Evolutionary conservation across 2,329 filamentous ascomycete species (phyloP).

Genomic region (Scytalidium lignicola): DNA sequence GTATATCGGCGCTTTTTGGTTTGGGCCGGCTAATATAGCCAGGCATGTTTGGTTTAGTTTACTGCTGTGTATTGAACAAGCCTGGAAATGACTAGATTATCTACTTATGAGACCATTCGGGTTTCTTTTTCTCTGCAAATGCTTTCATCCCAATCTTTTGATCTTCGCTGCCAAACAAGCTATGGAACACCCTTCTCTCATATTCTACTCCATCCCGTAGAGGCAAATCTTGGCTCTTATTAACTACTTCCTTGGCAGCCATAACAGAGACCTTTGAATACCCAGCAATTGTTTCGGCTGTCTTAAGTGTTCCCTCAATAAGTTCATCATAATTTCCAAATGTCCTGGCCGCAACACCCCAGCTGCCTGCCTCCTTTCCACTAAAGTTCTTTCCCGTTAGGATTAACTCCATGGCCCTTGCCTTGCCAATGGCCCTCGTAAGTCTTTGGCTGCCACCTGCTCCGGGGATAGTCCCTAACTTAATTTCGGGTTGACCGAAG

Average conservation of each 20-base stretch:
- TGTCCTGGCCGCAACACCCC: slow-evolving; percentile 81
- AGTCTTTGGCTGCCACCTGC: slow-evolving; percentile 88
- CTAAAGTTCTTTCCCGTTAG: slow-evolving; percentile 80
- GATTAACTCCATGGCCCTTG: slow-evolving; percentile 85
- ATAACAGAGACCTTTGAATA: slow-evolving; percentile 84
- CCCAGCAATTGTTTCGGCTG: slow-evolving; percentile 82
- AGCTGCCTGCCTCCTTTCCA: slow-evolving; percentile 78
- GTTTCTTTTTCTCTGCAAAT: slow-evolving; percentile 91
- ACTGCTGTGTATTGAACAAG: too few species aligned
- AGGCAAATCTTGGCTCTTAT: slow-evolving; percentile 92
- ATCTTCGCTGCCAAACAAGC: slow-evolving; percentile 87
- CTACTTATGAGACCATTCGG: slow-evolving; percentile 82
- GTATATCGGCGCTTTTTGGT: too few species aligned
- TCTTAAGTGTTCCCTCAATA: slow-evolving; percentile 73
- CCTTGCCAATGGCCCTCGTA: slow-evolving; percentile 77
- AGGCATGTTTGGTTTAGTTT: too few species aligned
- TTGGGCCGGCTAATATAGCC: too few species aligned
- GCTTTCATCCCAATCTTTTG: slow-evolving; percentile 97
- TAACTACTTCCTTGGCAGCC: slow-evolving; percentile 95
- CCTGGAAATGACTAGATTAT: slow-evolving; percentile 1
- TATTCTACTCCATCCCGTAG: slow-evolving; percentile 90
- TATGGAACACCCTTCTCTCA: slow-evolving; percentile 89
- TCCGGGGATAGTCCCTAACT: slow-evolving; percentile 86
- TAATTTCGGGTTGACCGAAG: slow-evolving; percentile 97
- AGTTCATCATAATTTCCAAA: slow-evolving; percentile 78